Evolutionary conservation across 1,284 basidiomycete species (phyloP).

Genomic region (Pterulicium gracile): DNA sequence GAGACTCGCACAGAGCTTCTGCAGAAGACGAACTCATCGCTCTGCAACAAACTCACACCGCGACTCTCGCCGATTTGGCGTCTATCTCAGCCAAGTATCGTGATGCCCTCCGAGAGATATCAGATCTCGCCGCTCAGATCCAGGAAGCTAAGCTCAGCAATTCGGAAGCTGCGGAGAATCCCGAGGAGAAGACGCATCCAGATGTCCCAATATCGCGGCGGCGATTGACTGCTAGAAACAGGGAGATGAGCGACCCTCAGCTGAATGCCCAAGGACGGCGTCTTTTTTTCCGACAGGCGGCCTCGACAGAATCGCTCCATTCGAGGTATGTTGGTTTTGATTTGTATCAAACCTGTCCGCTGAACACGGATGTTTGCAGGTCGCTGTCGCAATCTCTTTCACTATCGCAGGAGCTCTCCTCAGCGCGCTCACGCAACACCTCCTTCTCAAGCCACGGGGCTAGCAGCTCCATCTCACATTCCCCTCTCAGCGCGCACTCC

Average conservation of each 20-base stretch:
- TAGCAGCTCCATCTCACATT: constrained; percentile 44
- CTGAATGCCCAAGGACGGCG: constrained; percentile 41
- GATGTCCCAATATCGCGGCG: constrained; percentile 38
- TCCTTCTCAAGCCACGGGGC: constrained; percentile 66
- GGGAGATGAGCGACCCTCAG: constrained; percentile 39
- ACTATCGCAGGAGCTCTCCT: constrained; percentile 92
- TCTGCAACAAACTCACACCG: constrained; percentile 67
- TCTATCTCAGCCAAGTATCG: constrained; percentile 74
- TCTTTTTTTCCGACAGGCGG: constrained; percentile 78
- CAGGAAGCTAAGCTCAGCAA: constrained; percentile 66
- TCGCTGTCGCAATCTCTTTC: constrained; percentile 83
- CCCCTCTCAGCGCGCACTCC: constrained; percentile 35
- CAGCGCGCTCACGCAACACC: constrained; percentile 74
- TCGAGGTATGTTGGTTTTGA: constrained; percentile 42
- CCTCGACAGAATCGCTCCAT: constrained; percentile 75
- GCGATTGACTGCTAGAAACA: constrained; percentile 35
- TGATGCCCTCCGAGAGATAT: constrained; percentile 82
- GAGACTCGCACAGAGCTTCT: too few relatives aligned
- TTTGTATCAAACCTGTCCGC: constrained; percentile 7
- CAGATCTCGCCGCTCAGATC: constrained; percentile 75
- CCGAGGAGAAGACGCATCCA: constrained; percentile 29
- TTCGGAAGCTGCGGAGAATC: constrained; percentile 33
- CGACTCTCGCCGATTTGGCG: constrained; percentile 72
- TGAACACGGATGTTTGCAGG: constrained; percentile 24
- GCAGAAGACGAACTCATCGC: constrained; percentile 49